These are phyloP conservation scores for Boechera divaricarpa DNA, from an alignment of 345 rosid genomes.

Conservation along the genomic window DNA sequence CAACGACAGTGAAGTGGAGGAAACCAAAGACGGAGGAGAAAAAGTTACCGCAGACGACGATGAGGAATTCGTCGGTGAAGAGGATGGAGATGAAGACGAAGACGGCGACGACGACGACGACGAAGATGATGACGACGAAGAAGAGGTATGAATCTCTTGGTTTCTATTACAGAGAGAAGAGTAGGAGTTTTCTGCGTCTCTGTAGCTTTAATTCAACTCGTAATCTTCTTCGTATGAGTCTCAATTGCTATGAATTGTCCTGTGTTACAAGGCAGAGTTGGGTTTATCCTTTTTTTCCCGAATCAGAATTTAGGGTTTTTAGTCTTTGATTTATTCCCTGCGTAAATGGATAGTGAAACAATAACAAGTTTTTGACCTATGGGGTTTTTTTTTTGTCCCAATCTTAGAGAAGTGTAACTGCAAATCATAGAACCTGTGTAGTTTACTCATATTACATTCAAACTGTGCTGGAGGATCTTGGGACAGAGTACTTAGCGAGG, in stretches of 20 bases:
- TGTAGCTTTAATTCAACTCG: background rate
- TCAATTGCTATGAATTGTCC: background rate
- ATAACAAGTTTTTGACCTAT: background rate
- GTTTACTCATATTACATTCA: conserved; percentile 7
- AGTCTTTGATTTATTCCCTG: no score
- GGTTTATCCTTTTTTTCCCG: no score
- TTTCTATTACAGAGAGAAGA: background rate
- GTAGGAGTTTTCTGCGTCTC: background rate
- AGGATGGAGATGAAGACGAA: conserved; percentile 36
- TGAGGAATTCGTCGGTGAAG: conserved; percentile 46
- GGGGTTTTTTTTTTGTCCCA: no score
- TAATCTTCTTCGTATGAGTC: background rate
- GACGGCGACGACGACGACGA: conserved; percentile 49
- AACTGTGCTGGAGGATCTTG: conserved; percentile 66
- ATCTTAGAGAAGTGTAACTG: no score
- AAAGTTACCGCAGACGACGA: conserved; percentile 54
- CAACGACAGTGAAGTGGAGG: conserved; percentile 49
- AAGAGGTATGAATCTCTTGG: conserved; percentile 44
- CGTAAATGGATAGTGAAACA: background rate
- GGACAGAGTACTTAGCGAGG: conserved; percentile 77
- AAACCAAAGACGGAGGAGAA: conserved; percentile 48
- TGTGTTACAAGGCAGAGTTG: background rate
- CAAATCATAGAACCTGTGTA: background rate
- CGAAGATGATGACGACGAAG: conserved; percentile 49
- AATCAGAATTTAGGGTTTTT: no score